Evolutionary conservation across 2,329 filamentous ascomycete genomes (phyloP).

Genomic region (Pseudonectria buxi): DNA sequence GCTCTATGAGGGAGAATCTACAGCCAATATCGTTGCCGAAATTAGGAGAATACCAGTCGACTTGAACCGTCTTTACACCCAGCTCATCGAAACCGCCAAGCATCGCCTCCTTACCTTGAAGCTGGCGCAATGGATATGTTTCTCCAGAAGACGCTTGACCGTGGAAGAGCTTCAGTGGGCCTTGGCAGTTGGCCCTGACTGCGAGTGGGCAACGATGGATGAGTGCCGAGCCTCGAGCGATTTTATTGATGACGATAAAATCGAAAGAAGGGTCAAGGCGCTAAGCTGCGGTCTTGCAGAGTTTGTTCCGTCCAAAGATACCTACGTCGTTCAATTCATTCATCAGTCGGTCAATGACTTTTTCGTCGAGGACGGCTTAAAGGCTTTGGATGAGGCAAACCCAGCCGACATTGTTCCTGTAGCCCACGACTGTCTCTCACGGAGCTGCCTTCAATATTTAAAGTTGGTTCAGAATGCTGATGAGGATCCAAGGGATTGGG

Average conservation of each 20-base stretch:
- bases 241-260: conserved; percentile 7
- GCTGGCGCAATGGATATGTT: conserved; percentile 29
- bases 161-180: conserved; percentile 26
- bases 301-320: background rate
- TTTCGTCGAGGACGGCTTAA: background rate
- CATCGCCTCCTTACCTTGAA: conserved; percentile 10
- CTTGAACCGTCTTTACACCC: conserved; percentile 20
- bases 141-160: conserved; percentile 19
- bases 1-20: conserved; percentile 2
- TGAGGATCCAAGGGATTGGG: background rate
- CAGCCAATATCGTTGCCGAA: conserved; percentile 14
- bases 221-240: conserved; percentile 10
- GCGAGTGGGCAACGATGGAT: conserved; percentile 8
- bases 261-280: conserved; percentile 11
- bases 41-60: conserved; percentile 15
- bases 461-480: background rate
- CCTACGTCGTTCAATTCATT: conserved; percentile 16
- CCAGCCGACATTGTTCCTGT: background rate
- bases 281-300: conserved; percentile 26
- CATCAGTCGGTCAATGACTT: conserved; percentile 6
- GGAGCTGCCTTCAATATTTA: conserved; percentile 1
- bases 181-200: conserved; percentile 20
- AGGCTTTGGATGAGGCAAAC: background rate
- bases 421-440: background rate
- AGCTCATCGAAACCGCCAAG: conserved; percentile 14